phyloP scores from a whole-genome alignment of 2,329 filamentous ascomycete genomes.

The Xylariaceae sp. region DNA sequence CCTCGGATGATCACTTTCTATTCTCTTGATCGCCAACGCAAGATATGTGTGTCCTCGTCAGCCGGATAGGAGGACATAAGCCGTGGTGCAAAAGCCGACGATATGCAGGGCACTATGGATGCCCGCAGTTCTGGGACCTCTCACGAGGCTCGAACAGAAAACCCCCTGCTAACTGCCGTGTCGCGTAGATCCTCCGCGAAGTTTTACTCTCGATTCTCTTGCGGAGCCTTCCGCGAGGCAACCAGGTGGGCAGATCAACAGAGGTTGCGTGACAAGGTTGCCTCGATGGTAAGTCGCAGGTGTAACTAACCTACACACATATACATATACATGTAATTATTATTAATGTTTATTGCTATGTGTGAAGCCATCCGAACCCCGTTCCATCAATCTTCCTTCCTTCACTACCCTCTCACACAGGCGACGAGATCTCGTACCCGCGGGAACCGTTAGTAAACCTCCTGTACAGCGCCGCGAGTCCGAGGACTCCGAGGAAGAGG shows the following conservation, averaged over 20 bases:
- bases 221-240: conserved; percentile 12
- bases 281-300: conserved; percentile 11
- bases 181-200: conserved; percentile 14
- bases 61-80: conserved; percentile 16
- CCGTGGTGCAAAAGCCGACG: conserved; percentile 21
- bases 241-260: conserved; percentile 11
- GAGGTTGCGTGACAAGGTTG: conserved; percentile 5
- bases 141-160: conserved; percentile 17
- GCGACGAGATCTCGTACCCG: conserved; percentile 18
- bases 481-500: conserved; percentile 24
- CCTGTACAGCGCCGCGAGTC: conserved; percentile 24
- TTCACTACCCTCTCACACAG: conserved; percentile 18
- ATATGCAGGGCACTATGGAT: conserved; percentile 18
- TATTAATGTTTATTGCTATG: background rate
- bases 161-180: conserved; percentile 12
- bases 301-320: no score
- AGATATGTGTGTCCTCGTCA: conserved; percentile 10
- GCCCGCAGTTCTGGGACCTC: conserved; percentile 21
- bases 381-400: no score
- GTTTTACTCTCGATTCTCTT: conserved; percentile 9
- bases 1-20: conserved; percentile 18
- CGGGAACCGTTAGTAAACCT: conserved; percentile 23
- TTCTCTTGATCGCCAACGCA: conserved; percentile 17
- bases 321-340: no score
- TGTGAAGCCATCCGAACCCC: conserved; percentile 12